phyloP scores from a whole-genome alignment of 345 rosid species.

The Heritiera fomes region DNA sequence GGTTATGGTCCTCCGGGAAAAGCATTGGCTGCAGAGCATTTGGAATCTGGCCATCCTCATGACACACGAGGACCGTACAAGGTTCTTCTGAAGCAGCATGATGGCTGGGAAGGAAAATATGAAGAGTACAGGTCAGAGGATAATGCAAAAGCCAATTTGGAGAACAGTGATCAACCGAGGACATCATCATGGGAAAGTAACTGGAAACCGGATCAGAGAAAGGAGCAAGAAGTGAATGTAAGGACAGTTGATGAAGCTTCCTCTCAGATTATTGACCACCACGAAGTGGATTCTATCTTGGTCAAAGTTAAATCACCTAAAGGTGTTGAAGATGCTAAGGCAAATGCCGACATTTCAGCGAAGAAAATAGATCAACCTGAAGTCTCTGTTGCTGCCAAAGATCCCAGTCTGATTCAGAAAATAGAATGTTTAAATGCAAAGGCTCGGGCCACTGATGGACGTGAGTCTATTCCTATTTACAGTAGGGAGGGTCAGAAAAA shows the following conservation, averaged over 20 bases:
- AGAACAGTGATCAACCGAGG: slow-evolving; percentile 42
- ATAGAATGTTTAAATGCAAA: slow-evolving; percentile 86
- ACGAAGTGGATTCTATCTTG: slow-evolving; percentile 30
- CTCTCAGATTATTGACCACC: slow-evolving; percentile 31
- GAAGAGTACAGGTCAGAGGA: slow-evolving; percentile 56
- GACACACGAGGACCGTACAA: slow-evolving; percentile 61
- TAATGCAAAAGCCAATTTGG: slow-evolving; percentile 32
- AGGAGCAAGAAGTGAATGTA: slow-evolving; percentile 36
- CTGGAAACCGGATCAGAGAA: slow-evolving; percentile 42
- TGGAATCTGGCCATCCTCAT: slow-evolving; percentile 57
- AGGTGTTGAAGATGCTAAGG: slow-evolving; percentile 30
- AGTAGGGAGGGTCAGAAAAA: slow-evolving; percentile 47
- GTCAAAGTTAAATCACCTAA: slow-evolving; percentile 40
- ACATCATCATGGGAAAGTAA: slow-evolving; percentile 48
- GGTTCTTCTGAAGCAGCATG: slow-evolving; percentile 79
- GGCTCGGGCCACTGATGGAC: slow-evolving; percentile 59
- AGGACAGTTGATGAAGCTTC: slow-evolving; percentile 35
- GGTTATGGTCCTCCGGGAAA: slow-evolving; percentile 56
- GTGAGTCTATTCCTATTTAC: slow-evolving; percentile 33
- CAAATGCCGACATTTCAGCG: slow-evolving; percentile 35
- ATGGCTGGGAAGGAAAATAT: slow-evolving; percentile 59
- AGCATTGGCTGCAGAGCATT: slow-evolving; percentile 46
- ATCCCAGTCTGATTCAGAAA: slow-evolving; percentile 74
- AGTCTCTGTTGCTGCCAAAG: slow-evolving; percentile 41
- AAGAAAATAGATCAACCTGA: slow-evolving; percentile 39